Evolutionary conservation across 2,329 filamentous ascomycete genomes (phyloP).

Genomic region (Monosporascus sp.): DNA sequence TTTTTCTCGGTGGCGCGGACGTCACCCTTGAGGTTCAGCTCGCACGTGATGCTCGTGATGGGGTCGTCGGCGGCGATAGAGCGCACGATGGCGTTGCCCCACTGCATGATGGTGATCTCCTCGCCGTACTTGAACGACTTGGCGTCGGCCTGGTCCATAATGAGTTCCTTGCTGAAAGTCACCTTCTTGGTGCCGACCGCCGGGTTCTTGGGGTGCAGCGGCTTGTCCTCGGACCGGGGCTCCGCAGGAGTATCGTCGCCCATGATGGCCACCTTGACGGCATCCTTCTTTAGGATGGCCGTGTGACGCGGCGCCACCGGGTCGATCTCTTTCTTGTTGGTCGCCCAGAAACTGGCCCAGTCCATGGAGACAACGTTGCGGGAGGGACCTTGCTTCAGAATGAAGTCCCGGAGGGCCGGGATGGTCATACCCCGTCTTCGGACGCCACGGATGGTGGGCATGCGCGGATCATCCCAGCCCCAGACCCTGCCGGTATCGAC

Average conservation of each 20-base stretch:
- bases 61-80: slow-evolving; percentile 53
- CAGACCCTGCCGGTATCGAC: slow-evolving; percentile 71
- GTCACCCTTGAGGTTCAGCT: slow-evolving; percentile 88
- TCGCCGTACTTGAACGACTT: slow-evolving; percentile 76
- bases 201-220: slow-evolving; percentile 85
- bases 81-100: slow-evolving; percentile 83
- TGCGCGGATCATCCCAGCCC: slow-evolving; percentile 83
- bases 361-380: slow-evolving; percentile 81
- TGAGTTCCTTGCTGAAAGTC: slow-evolving; percentile 65
- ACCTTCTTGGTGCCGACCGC: slow-evolving; percentile 83
- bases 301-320: slow-evolving; percentile 70
- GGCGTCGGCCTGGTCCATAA: slow-evolving; percentile 83
- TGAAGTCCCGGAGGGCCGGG: slow-evolving; percentile 74
- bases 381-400: slow-evolving; percentile 76
- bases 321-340: slow-evolving; percentile 80
- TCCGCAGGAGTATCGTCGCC: slow-evolving; percentile 61
- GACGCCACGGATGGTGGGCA: slow-evolving; percentile 79
- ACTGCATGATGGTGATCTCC: slow-evolving; percentile 94
- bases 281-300: slow-evolving; percentile 63
- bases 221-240: slow-evolving; percentile 66
- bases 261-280: slow-evolving; percentile 64
- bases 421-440: slow-evolving; percentile 74
- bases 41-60: slow-evolving; percentile 68
- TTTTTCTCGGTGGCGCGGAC: slow-evolving; percentile 97
- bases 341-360: slow-evolving; percentile 68